Percentiles rank a stretch among this genome's conserved stretches.
These are phyloP conservation scores for Gigaspora rosea DNA, from an alignment of 192 early-diverging fungal species.

Conservation along the genomic window DNA sequence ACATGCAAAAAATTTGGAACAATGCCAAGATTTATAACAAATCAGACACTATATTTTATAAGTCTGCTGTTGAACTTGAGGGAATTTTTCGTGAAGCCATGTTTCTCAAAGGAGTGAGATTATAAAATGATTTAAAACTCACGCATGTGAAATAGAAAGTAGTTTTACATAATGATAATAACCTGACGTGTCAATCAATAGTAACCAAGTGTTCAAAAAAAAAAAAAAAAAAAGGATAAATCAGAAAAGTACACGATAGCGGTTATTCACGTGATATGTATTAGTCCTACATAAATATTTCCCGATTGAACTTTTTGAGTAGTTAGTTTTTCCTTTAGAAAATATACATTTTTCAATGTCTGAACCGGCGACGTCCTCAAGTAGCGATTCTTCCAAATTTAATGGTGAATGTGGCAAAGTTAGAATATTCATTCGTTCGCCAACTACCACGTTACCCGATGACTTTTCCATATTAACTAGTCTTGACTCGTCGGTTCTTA, in stretches of 20 bases:
- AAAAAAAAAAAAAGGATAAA: too few species aligned
- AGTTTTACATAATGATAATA: too few species aligned
- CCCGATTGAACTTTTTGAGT: too few species aligned
- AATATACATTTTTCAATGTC: background rate
- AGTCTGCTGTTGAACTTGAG: constrained; percentile 76
- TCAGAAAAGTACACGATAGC: too few species aligned
- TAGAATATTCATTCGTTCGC: constrained; percentile 32
- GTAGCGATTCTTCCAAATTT: background rate
- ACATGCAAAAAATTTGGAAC: constrained; percentile 89
- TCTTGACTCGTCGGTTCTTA: constrained; percentile 21
- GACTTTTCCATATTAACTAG: constrained; percentile 25
- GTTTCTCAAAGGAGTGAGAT: constrained; percentile 43
- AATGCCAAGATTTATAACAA: constrained; percentile 94
- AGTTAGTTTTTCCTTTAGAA: too few species aligned
- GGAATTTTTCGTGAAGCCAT: constrained; percentile 77
- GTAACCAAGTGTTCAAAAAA: too few species aligned
- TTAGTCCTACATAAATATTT: too few species aligned
- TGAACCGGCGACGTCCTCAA: background rate
- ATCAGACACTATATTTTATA: constrained; percentile 79
- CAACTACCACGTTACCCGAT: constrained; percentile 20
- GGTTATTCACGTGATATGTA: too few species aligned
- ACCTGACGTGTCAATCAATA: too few species aligned
- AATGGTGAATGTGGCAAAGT: background rate
- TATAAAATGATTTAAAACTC: background rate
- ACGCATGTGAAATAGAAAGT: too few species aligned